A percentile compares a stretch with the other conserved stretches of the same genome.
phyloP scores from a whole-genome alignment of 768 basidiomycete species.

The Mycena rosella region DNA sequence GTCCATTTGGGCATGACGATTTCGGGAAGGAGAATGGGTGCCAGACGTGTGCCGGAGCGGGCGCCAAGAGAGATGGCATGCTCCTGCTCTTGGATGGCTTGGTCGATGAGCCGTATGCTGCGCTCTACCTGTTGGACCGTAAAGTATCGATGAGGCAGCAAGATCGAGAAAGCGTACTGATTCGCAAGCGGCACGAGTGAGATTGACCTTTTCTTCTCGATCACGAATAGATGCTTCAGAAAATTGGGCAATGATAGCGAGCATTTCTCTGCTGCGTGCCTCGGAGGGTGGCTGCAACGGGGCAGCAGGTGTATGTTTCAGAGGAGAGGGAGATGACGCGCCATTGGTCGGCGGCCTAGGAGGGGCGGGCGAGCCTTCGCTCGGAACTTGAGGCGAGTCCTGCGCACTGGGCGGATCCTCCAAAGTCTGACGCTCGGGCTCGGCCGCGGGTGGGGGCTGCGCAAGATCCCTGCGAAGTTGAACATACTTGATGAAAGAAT shows the following conservation, averaged over 20 bases:
- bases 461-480: conserved; percentile 14
- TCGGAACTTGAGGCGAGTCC: not conserved
- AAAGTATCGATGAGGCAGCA: conserved; percentile 10
- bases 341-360: conserved; percentile 7
- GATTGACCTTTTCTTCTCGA: conserved; percentile 83
- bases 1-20: conserved; percentile 68
- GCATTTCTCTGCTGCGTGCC: conserved; percentile 54
- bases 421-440: not conserved
- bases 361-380: conserved; percentile 1
- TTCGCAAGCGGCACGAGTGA: conserved; percentile 78
- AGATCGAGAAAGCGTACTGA: conserved; percentile 60
- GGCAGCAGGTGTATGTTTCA: not conserved
- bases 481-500: conserved; percentile 27
- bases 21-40: conserved; percentile 71
- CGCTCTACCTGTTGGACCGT: conserved; percentile 72
- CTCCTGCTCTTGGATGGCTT: conserved; percentile 76
- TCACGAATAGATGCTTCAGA: conserved; percentile 72
- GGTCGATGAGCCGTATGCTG: conserved; percentile 82
- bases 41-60: conserved; percentile 49
- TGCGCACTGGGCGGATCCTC: not conserved
- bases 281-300: not conserved
- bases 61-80: conserved; percentile 61
- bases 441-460: not conserved
- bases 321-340: not conserved
- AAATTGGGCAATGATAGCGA: conserved; percentile 69